Conservation (phyloP, 2,329 filamentous ascomycete genomes). For the Xylariaceae sp. region DNA sequence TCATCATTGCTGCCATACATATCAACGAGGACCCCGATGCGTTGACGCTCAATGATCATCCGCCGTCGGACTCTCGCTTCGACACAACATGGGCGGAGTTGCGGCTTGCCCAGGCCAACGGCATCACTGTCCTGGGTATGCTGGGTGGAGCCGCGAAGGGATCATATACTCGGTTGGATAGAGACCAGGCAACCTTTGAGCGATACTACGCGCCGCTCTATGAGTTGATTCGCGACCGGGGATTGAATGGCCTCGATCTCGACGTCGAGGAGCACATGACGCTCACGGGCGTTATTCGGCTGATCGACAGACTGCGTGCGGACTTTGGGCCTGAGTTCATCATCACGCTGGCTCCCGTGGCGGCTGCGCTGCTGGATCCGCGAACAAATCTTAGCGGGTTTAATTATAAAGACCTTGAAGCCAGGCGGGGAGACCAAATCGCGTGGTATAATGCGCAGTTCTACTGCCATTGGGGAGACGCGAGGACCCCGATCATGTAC, state of each 20-base stretch:
- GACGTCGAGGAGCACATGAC: constrained; percentile 72
- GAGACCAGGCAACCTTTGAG: constrained; percentile 54
- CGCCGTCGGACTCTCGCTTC: constrained; percentile 57
- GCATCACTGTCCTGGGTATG: constrained; percentile 74
- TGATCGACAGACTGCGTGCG: constrained; percentile 58
- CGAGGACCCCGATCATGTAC: constrained; percentile 46
- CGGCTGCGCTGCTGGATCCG: constrained; percentile 61
- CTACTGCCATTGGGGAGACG: constrained; percentile 77
- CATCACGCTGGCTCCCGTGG: constrained; percentile 73
- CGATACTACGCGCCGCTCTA: constrained; percentile 62
- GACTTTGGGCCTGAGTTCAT: constrained; percentile 65
- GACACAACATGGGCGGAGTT: constrained; percentile 66
- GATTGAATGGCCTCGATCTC: constrained; percentile 62
- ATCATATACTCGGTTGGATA: constrained; percentile 55
- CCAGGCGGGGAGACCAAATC: constrained; percentile 56
- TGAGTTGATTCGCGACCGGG: constrained; percentile 52
- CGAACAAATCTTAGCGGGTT: constrained; percentile 68
- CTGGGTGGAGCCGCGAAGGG: constrained; percentile 73
- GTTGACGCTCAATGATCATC: constrained; percentile 71
- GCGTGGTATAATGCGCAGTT: constrained; percentile 81
- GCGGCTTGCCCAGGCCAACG: constrained; percentile 59
- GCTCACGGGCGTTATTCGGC: constrained; percentile 54
- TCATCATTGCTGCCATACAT: constrained; percentile 75
- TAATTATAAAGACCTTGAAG: constrained; percentile 65
- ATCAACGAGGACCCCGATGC: constrained; percentile 61